Evolutionary conservation across 2,329 filamentous ascomycete species (phyloP).

Genomic region (Paecilomyces fulvus): DNA sequence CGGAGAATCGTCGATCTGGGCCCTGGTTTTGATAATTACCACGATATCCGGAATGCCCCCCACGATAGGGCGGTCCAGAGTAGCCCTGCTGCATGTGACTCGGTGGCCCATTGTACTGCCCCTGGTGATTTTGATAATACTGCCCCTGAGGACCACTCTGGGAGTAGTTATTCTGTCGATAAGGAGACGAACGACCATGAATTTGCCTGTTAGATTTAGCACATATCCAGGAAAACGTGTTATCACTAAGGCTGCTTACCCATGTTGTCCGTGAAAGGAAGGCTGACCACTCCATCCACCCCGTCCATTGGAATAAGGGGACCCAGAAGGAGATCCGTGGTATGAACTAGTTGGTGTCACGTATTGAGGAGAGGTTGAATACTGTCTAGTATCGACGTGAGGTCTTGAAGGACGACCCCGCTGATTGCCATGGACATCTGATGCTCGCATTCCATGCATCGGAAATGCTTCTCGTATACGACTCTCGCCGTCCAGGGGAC

Average conservation of each 20-base stretch:
- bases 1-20: constrained; percentile 37
- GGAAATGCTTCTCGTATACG: constrained; percentile 24
- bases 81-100: constrained; percentile 50
- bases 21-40: constrained; percentile 48
- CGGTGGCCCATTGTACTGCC: constrained; percentile 46
- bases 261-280: constrained; percentile 38
- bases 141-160: constrained; percentile 47
- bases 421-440: constrained; percentile 20
- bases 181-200: constrained; percentile 55
- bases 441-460: constrained; percentile 24
- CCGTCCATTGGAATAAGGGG: constrained; percentile 50
- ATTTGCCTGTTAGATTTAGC: constrained; percentile 25
- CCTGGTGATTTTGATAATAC: constrained; percentile 44
- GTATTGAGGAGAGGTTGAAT: constrained; percentile 53
- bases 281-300: constrained; percentile 44
- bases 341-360: constrained; percentile 46
- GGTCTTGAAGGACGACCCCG: constrained; percentile 32
- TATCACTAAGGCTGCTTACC: constrained; percentile 34
- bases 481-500: constrained; percentile 22
- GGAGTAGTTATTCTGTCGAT: constrained; percentile 49
- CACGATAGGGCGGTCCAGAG: constrained; percentile 41
- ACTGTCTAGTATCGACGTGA: constrained; percentile 38
- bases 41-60: constrained; percentile 48
- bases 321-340: constrained; percentile 54
- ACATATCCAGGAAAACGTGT: constrained; percentile 11